A percentile compares a stretch with the other conserved stretches of the same genome.
phyloP scores from a whole-genome alignment of 208 protist genomes.

The Trypanosoma melophagium region DNA sequence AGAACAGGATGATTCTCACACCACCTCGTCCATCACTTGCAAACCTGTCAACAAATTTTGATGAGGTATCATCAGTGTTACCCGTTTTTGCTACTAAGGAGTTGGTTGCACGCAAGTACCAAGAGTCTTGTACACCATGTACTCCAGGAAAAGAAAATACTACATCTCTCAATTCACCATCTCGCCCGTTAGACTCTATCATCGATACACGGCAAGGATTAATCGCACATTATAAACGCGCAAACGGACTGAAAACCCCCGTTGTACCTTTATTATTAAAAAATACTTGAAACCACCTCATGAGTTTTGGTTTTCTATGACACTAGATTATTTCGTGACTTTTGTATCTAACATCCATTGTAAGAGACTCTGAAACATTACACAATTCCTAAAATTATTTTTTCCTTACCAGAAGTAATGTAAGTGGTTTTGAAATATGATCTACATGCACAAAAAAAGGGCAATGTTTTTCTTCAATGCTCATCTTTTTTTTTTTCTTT shows the following conservation, averaged over 20 bases:
- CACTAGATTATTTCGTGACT: background rate
- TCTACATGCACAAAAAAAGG: background rate
- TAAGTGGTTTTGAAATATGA: background rate
- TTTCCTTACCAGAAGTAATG: too few species aligned
- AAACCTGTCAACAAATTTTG: background rate
- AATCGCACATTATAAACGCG: conserved; percentile 13
- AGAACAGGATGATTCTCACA: background rate
- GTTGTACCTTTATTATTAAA: conserved; percentile 9
- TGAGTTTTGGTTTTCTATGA: background rate
- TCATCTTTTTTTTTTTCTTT: conserved; percentile 8
- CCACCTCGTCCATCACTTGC: background rate
- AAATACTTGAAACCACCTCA: background rate
- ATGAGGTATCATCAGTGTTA: background rate
- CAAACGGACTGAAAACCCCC: conserved; percentile 5
- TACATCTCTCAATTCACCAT: background rate
- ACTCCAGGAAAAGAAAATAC: background rate
- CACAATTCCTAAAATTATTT: too few species aligned
- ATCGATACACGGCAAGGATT: conserved; percentile 17
- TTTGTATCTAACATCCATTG: background rate
- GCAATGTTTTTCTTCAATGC: background rate
- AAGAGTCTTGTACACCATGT: background rate
- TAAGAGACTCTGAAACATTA: too few species aligned
- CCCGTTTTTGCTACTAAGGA: background rate
- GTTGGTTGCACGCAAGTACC: background rate
- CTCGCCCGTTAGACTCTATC: background rate